These are phyloP conservation scores for Protostelium mycophagum DNA, from an alignment of 78 protist species.

Conservation along the genomic window DNA sequence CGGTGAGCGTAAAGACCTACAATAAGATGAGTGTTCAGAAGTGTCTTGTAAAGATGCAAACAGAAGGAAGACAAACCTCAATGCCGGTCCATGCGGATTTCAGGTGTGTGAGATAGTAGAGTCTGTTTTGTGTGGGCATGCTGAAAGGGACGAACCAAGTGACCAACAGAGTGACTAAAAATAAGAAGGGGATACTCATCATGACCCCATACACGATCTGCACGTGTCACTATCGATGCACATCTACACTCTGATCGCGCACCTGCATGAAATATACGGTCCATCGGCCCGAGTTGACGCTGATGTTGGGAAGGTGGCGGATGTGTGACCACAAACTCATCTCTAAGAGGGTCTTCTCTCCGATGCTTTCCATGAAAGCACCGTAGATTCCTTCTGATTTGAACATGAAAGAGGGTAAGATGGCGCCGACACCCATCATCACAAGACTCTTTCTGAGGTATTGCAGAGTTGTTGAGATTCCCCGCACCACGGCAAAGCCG, in stretches of 20 bases:
- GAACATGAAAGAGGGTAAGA: neutral
- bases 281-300: neutral
- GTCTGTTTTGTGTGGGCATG: neutral
- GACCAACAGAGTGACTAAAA: neutral
- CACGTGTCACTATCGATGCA: too few species aligned
- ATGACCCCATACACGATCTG: neutral
- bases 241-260: too few species aligned
- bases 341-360: neutral
- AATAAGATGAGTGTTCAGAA: too few species aligned
- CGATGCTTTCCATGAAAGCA: neutral
- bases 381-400: neutral
- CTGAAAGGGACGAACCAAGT: neutral
- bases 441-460: neutral
- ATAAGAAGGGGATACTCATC: neutral
- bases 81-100: neutral
- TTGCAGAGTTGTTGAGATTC: too few species aligned
- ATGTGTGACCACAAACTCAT: neutral
- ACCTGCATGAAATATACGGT: neutral
- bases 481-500: too few species aligned
- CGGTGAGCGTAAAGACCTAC: neutral
- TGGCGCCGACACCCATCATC: neutral
- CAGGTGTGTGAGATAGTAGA: neutral
- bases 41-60: too few species aligned
- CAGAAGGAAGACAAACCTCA: too few species aligned
- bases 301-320: neutral